Evolutionary conservation across 352 stramenopile genomes (phyloP), one percentile per base, ranked within the genome.

Genomic region (Phytopythium aichiense): DNA sequence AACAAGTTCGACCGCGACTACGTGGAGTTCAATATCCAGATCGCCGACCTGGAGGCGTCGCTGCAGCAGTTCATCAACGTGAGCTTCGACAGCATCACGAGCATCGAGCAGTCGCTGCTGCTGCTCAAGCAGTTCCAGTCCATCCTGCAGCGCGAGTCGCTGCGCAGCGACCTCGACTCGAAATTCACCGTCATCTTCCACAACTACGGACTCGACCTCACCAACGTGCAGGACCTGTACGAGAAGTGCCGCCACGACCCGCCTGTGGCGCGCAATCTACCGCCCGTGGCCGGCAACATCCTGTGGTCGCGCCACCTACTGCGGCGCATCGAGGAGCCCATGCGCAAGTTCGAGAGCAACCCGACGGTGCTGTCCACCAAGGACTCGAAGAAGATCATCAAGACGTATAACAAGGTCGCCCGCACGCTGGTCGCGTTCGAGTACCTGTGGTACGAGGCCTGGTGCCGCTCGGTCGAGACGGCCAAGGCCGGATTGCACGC

Each of bases 1-100:
- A 94, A 94, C 66, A 93, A 94, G 60, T 98, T 98, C 59, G 92
- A 98, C 52, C 75, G 92, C 16, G 93, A 97, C 65, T 98, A 97
- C 61, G 87, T 98, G 11, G 89, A 97, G 58, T 98, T 98, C 71
- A 98, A 97, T 60, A 95, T 97, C 52, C 82, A 91, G 60, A 94
- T 97, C 48, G 84, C 85, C 0, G 89, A 96, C 56, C 76, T 97
- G 11, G 89, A 97, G 71, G 77, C 81, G 0, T 88, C 74, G 7
- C 72, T 97, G 23, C 88, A 96, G 73, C 84, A 96, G 42, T 97
- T 96, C 57, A 96, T 97, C 69, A 96, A 97, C 65, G 79, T 91
- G 20, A 89, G 75, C 54, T 96, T 97, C 33, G 88, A 96, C 56
- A 87, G 64, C 30, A 94, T 96, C 68, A 93, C 89, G 12, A 95